Evolutionary conservation across 1,284 basidiomycete genomes (phyloP).

Genomic region (Puccinia hordei): DNA sequence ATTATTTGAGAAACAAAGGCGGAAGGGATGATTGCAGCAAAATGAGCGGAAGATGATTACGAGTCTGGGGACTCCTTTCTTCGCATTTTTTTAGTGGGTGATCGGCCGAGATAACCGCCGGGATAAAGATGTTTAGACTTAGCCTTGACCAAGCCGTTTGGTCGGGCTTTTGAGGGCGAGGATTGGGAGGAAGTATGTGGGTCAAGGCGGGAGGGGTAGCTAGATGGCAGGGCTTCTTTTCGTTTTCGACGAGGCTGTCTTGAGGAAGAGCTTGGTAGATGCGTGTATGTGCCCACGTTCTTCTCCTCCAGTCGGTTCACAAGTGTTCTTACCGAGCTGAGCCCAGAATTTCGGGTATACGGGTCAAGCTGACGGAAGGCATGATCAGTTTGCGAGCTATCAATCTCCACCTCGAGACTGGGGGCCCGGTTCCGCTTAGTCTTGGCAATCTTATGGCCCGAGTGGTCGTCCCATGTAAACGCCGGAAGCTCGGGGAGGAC

Average conservation of each 20-base stretch:
- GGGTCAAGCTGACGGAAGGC: not conserved
- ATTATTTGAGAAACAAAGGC: too few relatives aligned
- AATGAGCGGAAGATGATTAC: too few relatives aligned
- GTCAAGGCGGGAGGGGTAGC: not conserved
- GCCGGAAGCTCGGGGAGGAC: slow-evolving; percentile 3
- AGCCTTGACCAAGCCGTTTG: not conserved
- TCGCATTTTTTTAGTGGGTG: slow-evolving; percentile 20
- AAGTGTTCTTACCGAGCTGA: not conserved
- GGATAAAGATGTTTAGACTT: slow-evolving; percentile 31
- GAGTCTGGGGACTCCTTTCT: not conserved
- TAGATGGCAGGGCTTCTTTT: slow-evolving; percentile 6
- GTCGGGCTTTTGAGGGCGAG: not conserved
- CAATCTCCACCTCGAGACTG: slow-evolving; percentile 16
- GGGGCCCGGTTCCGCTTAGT: not conserved
- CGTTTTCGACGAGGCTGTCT: not conserved
- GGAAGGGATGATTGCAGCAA: too few relatives aligned
- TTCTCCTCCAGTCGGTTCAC: slow-evolving; percentile 13
- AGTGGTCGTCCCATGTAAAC: slow-evolving; percentile 18
- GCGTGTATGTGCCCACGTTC: not conserved
- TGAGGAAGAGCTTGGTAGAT: not conserved
- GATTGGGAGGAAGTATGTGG: not conserved
- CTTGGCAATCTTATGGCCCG: not conserved
- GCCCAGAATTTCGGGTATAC: not conserved
- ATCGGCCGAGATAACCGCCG: slow-evolving; percentile 19
- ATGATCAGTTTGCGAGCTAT: not conserved